These are phyloP conservation scores for Sporothrix variecibatus DNA, from an alignment of 2,329 filamentous ascomycete species.

Conservation along the genomic window DNA sequence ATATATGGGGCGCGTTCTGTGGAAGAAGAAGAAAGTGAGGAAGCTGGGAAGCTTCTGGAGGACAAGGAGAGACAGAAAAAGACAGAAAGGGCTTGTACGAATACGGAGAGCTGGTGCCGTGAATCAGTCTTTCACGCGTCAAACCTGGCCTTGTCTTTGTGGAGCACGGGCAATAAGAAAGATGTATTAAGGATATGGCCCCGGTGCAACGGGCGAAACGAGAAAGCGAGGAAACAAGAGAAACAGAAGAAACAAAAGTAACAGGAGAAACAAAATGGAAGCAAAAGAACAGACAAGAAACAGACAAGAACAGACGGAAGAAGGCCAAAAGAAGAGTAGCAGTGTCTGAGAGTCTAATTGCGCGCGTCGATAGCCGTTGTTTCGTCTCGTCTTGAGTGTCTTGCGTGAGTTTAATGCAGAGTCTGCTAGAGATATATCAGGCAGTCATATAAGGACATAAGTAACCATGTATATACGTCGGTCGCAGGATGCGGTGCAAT, in stretches of 20 bases:
- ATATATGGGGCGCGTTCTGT: slow-evolving; percentile 20
- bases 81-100: neutral
- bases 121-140: neutral
- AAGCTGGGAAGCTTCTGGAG: slow-evolving; percentile 14
- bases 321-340: neutral
- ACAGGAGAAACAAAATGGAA: slow-evolving; percentile 4
- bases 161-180: slow-evolving; percentile 15
- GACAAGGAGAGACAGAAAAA: too few relatives aligned
- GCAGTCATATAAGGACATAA: neutral
- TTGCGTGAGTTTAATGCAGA: neutral
- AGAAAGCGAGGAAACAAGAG: neutral
- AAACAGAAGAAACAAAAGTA: too few relatives aligned
- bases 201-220: neutral
- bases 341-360: neutral
- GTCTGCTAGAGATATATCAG: neutral
- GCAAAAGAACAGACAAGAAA: neutral
- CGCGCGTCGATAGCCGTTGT: neutral
- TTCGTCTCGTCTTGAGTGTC: slow-evolving; percentile 16
- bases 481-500: neutral
- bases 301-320: too few relatives aligned
- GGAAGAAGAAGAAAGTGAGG: neutral
- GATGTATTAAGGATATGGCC: neutral
- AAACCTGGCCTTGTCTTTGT: neutral
- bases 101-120: neutral
- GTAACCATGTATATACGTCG: too few relatives aligned